Evolutionary conservation across 2,329 filamentous ascomycete genomes (phyloP), one percentile per base, ranked within the genome.

Genomic region (Calonectria montana): DNA sequence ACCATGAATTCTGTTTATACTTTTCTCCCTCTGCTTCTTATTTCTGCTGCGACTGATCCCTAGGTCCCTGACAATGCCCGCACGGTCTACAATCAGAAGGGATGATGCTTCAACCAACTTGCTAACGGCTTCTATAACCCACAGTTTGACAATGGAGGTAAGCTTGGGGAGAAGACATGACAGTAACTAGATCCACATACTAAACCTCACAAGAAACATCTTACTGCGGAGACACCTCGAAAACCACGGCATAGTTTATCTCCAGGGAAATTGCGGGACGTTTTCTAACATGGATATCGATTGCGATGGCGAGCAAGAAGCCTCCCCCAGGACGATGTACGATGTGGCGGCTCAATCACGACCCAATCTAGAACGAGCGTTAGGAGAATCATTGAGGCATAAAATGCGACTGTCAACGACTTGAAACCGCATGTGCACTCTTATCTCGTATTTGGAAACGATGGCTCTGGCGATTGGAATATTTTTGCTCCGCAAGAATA

Each of bases 271-370:
- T 1, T 76, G 80, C 12, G 81, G 82, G 3, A 79, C 84, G 27
- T 82, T 90, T 57, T 85, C 84, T 9, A 87, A 90, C 78, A 89
- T 91, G 86, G 89, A 91, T 70, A 83, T 91, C 50, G 89, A 91
- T 81, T 91, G 89, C 74, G 89, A 91, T 71, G 89, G 89, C 1
- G 80, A 81, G 0, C 84, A 87, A 48, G 81, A 83, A 4, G 82
- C 67, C n/a, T n/a, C 0, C 65, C 69, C n/a, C 35, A 47, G 6
- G 81, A 85, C 67, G 85, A 84, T 25, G 85, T 86, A 0, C 82
- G 84, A 16, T 77, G 75, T 9, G 55, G 35, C 1, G 57, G 69
- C 4, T 65, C 65, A 2, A 69, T 68, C 0, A 53, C 50, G 1
- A 76, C 74, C 13, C 68, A 67, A 12, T n/a, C 64, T 0, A 53